phyloP scores from a whole-genome alignment of 31 red algal genomes.

The Bonnemaisonia californica region DNA sequence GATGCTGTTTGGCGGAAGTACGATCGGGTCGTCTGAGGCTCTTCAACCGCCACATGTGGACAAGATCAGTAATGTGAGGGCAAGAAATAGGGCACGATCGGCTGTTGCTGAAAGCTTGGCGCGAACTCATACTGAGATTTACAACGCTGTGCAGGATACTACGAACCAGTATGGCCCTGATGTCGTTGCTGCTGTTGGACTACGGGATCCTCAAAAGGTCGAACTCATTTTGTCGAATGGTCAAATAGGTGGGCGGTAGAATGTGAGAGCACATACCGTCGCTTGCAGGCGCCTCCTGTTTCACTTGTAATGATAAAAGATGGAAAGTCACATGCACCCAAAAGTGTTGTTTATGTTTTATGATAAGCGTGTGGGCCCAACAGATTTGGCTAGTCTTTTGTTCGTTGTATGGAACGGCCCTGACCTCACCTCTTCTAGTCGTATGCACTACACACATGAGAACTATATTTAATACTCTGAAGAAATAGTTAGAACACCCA shows the following conservation, averaged over 20 bases:
- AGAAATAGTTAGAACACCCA: too few species aligned
- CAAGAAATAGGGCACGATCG: conserved; percentile 63
- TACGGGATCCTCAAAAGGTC: conserved; percentile 78
- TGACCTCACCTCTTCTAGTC: too few species aligned
- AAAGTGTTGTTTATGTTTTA: too few species aligned
- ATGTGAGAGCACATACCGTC: too few species aligned
- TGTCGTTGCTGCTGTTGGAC: conserved; percentile 56
- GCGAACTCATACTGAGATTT: conserved; percentile 66
- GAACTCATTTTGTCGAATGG: conserved; percentile 68
- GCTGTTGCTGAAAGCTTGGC: conserved; percentile 70
- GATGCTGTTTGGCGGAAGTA: conserved; percentile 76
- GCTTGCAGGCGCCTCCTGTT: too few species aligned
- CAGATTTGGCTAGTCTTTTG: too few species aligned
- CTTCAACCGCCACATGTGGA: conserved; percentile 69
- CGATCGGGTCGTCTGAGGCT: conserved; percentile 62
- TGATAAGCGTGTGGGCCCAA: too few species aligned
- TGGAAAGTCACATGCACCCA: too few species aligned
- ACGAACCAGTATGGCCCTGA: conserved; percentile 69
- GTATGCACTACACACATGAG: too few species aligned
- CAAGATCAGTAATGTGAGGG: conserved; percentile 73
- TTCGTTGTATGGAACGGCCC: too few species aligned
- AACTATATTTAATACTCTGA: too few species aligned
- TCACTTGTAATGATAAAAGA: too few species aligned
- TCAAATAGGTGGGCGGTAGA: conserved; percentile 20
- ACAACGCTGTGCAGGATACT: conserved; percentile 67